A percentile compares a stretch with the other conserved stretches of the same genome.
These are phyloP conservation scores for Samsoniella hepiali DNA, from an alignment of 2,329 filamentous ascomycete genomes.

Conservation along the genomic window DNA sequence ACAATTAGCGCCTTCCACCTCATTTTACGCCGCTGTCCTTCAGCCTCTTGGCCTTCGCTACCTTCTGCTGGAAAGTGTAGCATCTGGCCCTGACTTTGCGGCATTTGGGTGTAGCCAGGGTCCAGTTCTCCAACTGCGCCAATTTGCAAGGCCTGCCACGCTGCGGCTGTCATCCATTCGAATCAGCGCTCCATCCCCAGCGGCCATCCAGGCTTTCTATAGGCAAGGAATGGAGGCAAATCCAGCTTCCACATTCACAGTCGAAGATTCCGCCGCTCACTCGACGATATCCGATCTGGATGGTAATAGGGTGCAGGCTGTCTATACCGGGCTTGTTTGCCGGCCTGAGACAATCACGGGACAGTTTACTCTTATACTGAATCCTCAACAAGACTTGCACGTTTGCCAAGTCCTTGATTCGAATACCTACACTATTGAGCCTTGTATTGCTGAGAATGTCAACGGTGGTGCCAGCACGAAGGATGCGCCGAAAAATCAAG, in stretches of 20 bases:
- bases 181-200: constrained; percentile 64
- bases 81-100: constrained; percentile 6
- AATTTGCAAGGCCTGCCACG: constrained; percentile 38
- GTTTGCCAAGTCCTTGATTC: not conserved
- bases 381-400: not conserved
- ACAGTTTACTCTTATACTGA: not conserved
- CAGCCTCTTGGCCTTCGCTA: constrained; percentile 76
- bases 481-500: not conserved
- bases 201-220: constrained; percentile 69
- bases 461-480: not conserved
- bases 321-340: constrained; percentile 38
- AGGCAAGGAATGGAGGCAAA: constrained; percentile 62
- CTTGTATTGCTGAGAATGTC: not conserved
- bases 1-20: constrained; percentile 73
- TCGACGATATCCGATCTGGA: constrained; percentile 72
- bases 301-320: constrained; percentile 79
- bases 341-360: constrained; percentile 30
- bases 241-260: constrained; percentile 41
- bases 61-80: constrained; percentile 21
- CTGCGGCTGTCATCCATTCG: constrained; percentile 51
- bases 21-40: constrained; percentile 77
- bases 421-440: not conserved
- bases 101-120: constrained; percentile 19
- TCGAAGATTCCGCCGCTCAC: constrained; percentile 19
- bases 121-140: constrained; percentile 45